Percentiles rank a stretch among this genome's conserved stretches.
Evolutionary conservation across 1,284 basidiomycete species (phyloP).

Genomic region (Moesziomyces parantarcticus): DNA sequence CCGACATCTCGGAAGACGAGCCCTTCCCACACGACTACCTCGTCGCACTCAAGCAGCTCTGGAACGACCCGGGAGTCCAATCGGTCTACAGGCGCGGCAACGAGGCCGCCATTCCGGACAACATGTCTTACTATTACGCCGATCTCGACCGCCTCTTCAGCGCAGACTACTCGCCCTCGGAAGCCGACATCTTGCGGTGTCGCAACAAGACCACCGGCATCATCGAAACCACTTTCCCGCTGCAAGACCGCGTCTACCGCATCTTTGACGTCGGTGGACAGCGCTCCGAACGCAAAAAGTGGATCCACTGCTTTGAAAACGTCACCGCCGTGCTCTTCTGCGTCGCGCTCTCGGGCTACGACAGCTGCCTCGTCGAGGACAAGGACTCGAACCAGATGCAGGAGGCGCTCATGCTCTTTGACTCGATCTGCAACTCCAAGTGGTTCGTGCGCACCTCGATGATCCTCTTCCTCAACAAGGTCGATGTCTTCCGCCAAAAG

Average conservation of each 20-base stretch:
- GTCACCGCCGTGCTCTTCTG: conserved; percentile 84
- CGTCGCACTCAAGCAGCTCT: conserved; percentile 77
- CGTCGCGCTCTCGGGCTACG: conserved; percentile 86
- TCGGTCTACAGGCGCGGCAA: conserved; percentile 80
- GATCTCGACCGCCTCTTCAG: conserved; percentile 83
- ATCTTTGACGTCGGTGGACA: conserved; percentile 93
- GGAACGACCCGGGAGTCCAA: conserved; percentile 82
- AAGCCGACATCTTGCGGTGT: conserved; percentile 82
- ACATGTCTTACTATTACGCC: conserved; percentile 76
- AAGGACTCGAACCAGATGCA: conserved; percentile 94
- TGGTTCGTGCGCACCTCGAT: conserved; percentile 93
- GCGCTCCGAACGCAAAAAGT: conserved; percentile 84
- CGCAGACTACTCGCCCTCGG: conserved; percentile 76
- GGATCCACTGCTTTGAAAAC: conserved; percentile 70
- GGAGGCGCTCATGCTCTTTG: conserved; percentile 94
- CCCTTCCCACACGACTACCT: conserved; percentile 77
- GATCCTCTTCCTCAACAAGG: conserved; percentile 75
- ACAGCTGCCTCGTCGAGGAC: conserved; percentile 93
- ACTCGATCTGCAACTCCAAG: conserved; percentile 93
- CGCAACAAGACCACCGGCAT: conserved; percentile 91
- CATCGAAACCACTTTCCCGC: conserved; percentile 86
- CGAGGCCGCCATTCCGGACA: conserved; percentile 87
- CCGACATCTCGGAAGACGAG: conserved; percentile 76
- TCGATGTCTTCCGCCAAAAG: conserved; percentile 85
- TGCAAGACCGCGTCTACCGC: conserved; percentile 66